Evolutionary conservation across 768 basidiomycete genomes (phyloP).

Genomic region (Leccinum olivaceopallidum): DNA sequence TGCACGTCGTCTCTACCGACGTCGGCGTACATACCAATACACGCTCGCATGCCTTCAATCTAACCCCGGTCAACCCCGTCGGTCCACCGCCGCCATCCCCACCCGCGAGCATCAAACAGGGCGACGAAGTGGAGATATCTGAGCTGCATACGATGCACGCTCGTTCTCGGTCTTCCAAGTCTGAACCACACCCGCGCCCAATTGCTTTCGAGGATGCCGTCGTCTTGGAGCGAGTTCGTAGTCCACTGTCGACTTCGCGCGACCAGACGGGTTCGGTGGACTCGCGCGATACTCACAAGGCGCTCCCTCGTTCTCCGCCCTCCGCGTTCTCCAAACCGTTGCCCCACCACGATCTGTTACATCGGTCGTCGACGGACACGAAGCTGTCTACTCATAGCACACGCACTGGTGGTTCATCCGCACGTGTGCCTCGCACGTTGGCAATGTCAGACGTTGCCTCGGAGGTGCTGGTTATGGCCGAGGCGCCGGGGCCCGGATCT

Average conservation of each 20-base stretch:
- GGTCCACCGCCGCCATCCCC: conserved; percentile 65
- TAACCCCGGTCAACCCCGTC: conserved; percentile 8
- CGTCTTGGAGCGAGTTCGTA: conserved; percentile 19
- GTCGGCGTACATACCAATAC: conserved; percentile 14
- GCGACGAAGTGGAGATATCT: conserved; percentile 15
- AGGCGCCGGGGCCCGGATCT: conserved; percentile 18
- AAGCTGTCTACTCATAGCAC: conserved; percentile 36
- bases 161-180: conserved; percentile 23
- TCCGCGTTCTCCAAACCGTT: conserved; percentile 22
- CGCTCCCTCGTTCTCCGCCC: conserved; percentile 20
- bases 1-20: conserved; percentile 32
- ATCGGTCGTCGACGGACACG: conserved; percentile 54
- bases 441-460: conserved; percentile 16
- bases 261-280: conserved; percentile 33
- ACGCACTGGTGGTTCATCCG: conserved; percentile 22
- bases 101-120: conserved; percentile 41
- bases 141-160: conserved; percentile 32
- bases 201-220: conserved; percentile 38
- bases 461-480: conserved; percentile 20
- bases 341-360: conserved; percentile 33
- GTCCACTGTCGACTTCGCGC: conserved; percentile 20
- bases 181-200: conserved; percentile 25
- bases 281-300: conserved; percentile 25
- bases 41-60: background rate
- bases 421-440: conserved; percentile 19